phyloP scores from a whole-genome alignment of 73 alveolate genomes.

The Stentor roeselii region DNA sequence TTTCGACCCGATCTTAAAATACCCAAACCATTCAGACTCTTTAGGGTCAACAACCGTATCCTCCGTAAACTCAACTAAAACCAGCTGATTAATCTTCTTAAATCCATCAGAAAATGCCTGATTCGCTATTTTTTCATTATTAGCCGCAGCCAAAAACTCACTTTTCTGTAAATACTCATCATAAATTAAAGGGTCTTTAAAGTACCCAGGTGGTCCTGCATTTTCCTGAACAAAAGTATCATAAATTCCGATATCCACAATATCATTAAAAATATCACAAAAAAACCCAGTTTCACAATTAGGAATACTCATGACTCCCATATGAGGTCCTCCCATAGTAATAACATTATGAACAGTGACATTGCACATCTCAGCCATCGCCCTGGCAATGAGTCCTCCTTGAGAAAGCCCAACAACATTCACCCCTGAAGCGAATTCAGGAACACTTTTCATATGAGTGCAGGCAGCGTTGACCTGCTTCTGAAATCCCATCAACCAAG shows the following conservation, averaged over 20 bases:
- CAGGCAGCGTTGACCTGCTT: conserved; percentile 83
- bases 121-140: conserved; percentile 57
- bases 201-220: conserved; percentile 91
- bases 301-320: conserved; percentile 79
- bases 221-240: conserved; percentile 52
- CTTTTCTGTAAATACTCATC: conserved; percentile 52
- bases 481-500: conserved; percentile 63
- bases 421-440: conserved; percentile 60
- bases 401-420: conserved; percentile 78
- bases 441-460: conserved; percentile 47
- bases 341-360: conserved; percentile 59
- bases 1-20: conserved; percentile 58
- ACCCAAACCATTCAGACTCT: conserved; percentile 70
- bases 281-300: conserved; percentile 71
- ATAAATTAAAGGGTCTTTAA: conserved; percentile 68
- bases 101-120: conserved; percentile 53
- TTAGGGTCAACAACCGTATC: conserved; percentile 78
- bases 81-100: conserved; percentile 47
- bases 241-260: conserved; percentile 59
- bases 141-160: conserved; percentile 61
- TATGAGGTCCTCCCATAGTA: conserved; percentile 84
- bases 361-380: conserved; percentile 77
- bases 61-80: conserved; percentile 68
- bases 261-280: conserved; percentile 70
- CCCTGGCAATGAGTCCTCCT: conserved; percentile 92